These are phyloP conservation scores for Tylopilus orsonianus DNA, from an alignment of 1,284 basidiomycete species.

Conservation along the genomic window DNA sequence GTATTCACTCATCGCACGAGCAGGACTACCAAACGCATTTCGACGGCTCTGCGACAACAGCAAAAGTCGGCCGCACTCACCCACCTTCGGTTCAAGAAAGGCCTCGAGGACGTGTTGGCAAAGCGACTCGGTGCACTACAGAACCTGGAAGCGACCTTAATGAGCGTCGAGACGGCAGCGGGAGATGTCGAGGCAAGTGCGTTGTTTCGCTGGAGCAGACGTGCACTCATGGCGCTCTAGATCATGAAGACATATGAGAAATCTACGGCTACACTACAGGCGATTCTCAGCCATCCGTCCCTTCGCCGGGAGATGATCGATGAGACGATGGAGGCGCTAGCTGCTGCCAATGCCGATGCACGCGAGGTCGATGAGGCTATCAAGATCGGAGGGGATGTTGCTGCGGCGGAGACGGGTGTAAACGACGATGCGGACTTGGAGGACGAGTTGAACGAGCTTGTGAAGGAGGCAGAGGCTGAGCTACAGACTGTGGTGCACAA, in stretches of 20 bases:
- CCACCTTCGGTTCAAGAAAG: conserved; percentile 78
- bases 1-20: not conserved
- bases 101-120: conserved; percentile 72
- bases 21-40: conserved; percentile 70
- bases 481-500: conserved; percentile 19
- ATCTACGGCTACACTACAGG: conserved; percentile 73
- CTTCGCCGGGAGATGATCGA: conserved; percentile 79
- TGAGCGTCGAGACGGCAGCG: conserved; percentile 85
- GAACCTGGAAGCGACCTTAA: conserved; percentile 73
- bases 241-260: conserved; percentile 86
- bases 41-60: conserved; percentile 61
- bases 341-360: conserved; percentile 79
- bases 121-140: conserved; percentile 76
- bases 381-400: conserved; percentile 59
- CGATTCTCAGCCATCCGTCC: conserved; percentile 77
- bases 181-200: conserved; percentile 78
- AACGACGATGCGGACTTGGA: conserved; percentile 67
- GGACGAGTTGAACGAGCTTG: conserved; percentile 54
- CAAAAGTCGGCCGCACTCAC: conserved; percentile 74
- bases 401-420: conserved; percentile 48
- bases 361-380: conserved; percentile 82
- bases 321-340: conserved; percentile 82
- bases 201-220: not conserved
- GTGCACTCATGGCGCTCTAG: conserved; percentile 39
- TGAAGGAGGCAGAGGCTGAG: conserved; percentile 48